phyloP scores from a whole-genome alignment of 2,329 filamentous ascomycete genomes.

The Ophioceras dolichostomum region DNA sequence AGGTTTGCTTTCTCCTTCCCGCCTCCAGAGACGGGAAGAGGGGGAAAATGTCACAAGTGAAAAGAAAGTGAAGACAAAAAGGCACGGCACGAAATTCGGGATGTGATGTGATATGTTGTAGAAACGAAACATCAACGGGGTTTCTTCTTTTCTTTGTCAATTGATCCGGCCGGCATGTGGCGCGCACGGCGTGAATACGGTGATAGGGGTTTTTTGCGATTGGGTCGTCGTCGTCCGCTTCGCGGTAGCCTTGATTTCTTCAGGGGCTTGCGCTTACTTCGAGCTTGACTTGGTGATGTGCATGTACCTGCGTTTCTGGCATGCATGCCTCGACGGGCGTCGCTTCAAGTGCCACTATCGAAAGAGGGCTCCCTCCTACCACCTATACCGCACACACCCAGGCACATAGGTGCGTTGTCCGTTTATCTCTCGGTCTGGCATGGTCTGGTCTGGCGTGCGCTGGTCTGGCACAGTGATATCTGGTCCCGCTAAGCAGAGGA shows the following conservation, averaged over 20 bases:
- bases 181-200: not conserved
- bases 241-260: too few species aligned
- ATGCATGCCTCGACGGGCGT: too few species aligned
- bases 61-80: not conserved
- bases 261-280: too few species aligned
- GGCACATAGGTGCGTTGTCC: not conserved
- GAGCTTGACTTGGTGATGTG: not conserved
- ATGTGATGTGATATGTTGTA: too few species aligned
- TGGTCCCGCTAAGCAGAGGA: too few species aligned
- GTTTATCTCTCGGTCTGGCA: not conserved
- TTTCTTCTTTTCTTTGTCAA: too few species aligned
- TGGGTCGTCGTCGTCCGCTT: not conserved
- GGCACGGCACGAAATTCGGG: not conserved
- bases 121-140: too few species aligned
- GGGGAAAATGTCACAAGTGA: too few species aligned
- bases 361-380: too few species aligned
- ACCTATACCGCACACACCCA: not conserved
- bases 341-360: too few species aligned
- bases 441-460: not conserved
- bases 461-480: not conserved
- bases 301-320: not conserved
- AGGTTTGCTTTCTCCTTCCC: too few species aligned
- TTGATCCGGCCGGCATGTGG: not conserved
- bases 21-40: too few species aligned
- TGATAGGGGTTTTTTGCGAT: not conserved